A percentile compares a stretch with the other conserved stretches of the same genome.
Conservation (phyloP, 2,329 filamentous ascomycete species). For the Alternaria ethzedia region DNA sequence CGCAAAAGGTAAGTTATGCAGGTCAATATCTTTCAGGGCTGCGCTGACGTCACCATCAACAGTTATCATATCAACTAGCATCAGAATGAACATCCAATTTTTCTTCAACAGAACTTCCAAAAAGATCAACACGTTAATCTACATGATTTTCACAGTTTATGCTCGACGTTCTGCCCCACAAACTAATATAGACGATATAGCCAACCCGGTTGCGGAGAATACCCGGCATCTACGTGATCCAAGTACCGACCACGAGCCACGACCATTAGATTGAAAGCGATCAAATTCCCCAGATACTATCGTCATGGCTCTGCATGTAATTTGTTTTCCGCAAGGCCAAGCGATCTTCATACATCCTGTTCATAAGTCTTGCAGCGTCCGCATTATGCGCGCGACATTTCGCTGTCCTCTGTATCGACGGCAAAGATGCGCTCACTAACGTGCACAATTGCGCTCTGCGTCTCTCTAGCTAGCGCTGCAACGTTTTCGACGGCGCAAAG, state of each 20-base stretch:
- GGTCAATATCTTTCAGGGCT: too few relatives aligned
- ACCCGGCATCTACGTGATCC: conserved; percentile 7
- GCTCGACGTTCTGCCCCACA: conserved; percentile 8
- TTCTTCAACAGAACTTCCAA: not conserved
- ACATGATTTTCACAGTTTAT: not conserved
- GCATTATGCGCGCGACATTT: not conserved
- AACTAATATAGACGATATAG: conserved; percentile 6
- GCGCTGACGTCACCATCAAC: not conserved
- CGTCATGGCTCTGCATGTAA: not conserved
- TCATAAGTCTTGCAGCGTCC: not conserved
- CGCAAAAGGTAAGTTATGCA: not conserved
- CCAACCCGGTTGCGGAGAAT: conserved; percentile 6
- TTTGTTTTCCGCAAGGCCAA: not conserved
- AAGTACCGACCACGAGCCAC: conserved; percentile 4
- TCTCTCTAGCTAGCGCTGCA: not conserved
- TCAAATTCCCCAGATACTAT: not conserved
- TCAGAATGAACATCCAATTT: not conserved
- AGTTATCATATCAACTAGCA: not conserved
- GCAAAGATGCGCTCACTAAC: not conserved
- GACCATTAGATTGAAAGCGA: not conserved
- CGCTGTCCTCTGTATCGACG: not conserved
- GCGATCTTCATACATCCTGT: not conserved
- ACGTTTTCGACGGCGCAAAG: not conserved
- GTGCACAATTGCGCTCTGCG: not conserved
- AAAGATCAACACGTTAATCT: not conserved